phyloP scores from a whole-genome alignment of 2,329 filamentous ascomycete genomes.

The Talaromyces pinophilus region DNA sequence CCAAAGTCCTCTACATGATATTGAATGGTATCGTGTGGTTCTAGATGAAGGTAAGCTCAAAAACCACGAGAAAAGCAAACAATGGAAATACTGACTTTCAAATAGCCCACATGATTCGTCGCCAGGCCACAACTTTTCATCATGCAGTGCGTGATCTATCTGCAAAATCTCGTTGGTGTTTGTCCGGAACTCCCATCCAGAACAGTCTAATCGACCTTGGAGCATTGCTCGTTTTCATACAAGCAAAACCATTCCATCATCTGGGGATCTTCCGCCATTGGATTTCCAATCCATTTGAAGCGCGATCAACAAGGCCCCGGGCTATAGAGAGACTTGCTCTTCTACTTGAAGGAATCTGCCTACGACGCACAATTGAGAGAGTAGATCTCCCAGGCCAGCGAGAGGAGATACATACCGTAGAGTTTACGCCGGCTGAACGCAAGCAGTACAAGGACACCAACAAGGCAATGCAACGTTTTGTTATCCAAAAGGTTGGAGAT shows the following conservation, averaged over 20 bases:
- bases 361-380: slow-evolving; percentile 28
- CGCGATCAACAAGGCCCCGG: slow-evolving; percentile 28
- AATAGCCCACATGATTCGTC: slow-evolving; percentile 56
- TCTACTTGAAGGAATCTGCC: slow-evolving; percentile 36
- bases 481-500: slow-evolving; percentile 42
- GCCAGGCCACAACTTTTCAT: slow-evolving; percentile 49
- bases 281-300: slow-evolving; percentile 46
- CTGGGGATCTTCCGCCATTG: slow-evolving; percentile 46
- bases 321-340: slow-evolving; percentile 31
- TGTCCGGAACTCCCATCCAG: slow-evolving; percentile 58
- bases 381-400: slow-evolving; percentile 32
- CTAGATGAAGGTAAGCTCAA: slow-evolving; percentile 48
- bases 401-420: slow-evolving; percentile 31
- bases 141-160: slow-evolving; percentile 46
- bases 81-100: background rate
- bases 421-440: slow-evolving; percentile 36
- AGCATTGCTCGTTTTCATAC: slow-evolving; percentile 53
- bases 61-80: background rate
- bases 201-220: slow-evolving; percentile 57
- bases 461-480: slow-evolving; percentile 41
- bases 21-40: slow-evolving; percentile 47
- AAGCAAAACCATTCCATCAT: slow-evolving; percentile 47
- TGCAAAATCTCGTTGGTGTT: slow-evolving; percentile 54
- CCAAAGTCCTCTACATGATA: slow-evolving; percentile 22
- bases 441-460: slow-evolving; percentile 41